These are phyloP conservation scores for Camellia sinensis DNA, from an alignment of 148 eudicot genomes.

Conservation along the genomic window DNA sequence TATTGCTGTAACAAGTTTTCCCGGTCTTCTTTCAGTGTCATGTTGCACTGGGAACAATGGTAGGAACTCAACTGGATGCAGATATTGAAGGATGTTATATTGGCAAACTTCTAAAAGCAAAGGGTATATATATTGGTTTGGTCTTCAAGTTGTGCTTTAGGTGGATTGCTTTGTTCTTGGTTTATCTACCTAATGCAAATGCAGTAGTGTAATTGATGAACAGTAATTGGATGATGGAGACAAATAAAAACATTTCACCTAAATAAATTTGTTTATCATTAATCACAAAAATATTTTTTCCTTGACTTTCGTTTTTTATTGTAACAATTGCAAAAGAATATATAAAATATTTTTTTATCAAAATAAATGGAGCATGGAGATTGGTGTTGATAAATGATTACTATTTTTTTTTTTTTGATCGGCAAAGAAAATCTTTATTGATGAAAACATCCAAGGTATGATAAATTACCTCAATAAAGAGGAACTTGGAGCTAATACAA, in stretches of 20 bases:
- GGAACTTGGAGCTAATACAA: no score
- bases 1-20: conserved; percentile 2
- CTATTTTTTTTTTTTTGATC: no score
- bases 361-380: no score
- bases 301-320: no score
- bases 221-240: not conserved
- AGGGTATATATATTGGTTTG: not conserved
- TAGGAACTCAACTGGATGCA: conserved; percentile 2
- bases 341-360: no score
- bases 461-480: no score
- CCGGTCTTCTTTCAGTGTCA: not conserved
- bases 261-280: no score
- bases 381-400: no score
- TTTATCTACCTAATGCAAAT: not conserved
- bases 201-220: not conserved
- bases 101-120: not conserved
- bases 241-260: not conserved
- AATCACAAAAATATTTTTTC: no score
- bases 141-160: not conserved
- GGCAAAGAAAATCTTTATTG: no score
- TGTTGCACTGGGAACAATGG: not conserved
- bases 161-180: not conserved
- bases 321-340: no score
- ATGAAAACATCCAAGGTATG: no score
- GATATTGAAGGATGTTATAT: not conserved